These are phyloP conservation scores for sunflower (Helianthus annuus) DNA, from an alignment of 129 eudicot species.

Conservation along the genomic window DNA sequence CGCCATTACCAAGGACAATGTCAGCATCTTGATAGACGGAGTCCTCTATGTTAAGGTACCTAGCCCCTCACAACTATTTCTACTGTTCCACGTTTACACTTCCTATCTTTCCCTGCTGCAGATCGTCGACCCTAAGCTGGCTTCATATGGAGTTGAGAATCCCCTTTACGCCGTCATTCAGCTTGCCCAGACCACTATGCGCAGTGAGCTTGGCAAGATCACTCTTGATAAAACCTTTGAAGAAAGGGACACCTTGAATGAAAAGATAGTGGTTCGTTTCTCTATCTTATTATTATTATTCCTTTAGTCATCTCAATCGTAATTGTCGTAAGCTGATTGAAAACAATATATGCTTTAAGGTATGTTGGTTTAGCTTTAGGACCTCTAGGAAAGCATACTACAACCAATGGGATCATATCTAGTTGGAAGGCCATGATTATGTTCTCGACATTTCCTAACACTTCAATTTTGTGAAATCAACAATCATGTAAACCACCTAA, in stretches of 20 bases:
- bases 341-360: too few species aligned
- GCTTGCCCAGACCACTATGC: conserved; percentile 96
- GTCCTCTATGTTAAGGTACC: conserved; percentile 79
- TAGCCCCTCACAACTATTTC: too few species aligned
- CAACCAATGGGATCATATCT: too few species aligned
- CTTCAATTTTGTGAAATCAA: background rate
- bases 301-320: background rate
- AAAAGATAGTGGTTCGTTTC: conserved; percentile 75
- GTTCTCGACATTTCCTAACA: background rate
- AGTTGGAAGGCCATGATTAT: too few species aligned
- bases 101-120: conserved; percentile 14
- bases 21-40: conserved; percentile 73
- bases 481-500: background rate
- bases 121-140: conserved; percentile 79
- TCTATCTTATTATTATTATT: background rate
- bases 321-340: too few species aligned
- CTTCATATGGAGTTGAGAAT: conserved; percentile 89
- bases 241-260: conserved; percentile 87
- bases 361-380: too few species aligned
- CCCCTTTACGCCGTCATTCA: conserved; percentile 84
- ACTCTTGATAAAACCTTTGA: conserved; percentile 90
- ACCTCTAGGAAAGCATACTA: too few species aligned
- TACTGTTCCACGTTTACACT: too few species aligned
- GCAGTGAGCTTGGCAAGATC: conserved; percentile 97
- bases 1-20: conserved; percentile 92